Evolutionary conservation across 805 yeast genomes (phyloP).

Genomic region (Nakazawaea wickerhamii): DNA sequence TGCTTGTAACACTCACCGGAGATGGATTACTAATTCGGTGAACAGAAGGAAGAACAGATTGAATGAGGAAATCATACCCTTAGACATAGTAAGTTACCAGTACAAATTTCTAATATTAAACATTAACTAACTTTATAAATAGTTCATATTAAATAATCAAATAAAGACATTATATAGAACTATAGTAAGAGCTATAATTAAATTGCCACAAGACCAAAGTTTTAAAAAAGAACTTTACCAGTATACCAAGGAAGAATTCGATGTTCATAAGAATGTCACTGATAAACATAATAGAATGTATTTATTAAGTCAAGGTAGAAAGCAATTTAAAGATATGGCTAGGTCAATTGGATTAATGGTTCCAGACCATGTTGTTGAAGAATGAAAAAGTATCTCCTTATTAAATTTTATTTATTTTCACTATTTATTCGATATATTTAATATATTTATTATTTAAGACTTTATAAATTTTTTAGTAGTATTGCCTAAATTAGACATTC

Average conservation of each 20-base stretch:
- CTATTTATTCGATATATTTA: background rate
- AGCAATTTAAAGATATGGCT: conserved; percentile 25
- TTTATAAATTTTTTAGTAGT: too few relatives aligned
- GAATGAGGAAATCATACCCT: background rate
- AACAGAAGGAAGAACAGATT: background rate
- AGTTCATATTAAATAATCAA: conserved; percentile 26
- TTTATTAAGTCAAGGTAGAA: conserved; percentile 26
- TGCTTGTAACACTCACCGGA: background rate
- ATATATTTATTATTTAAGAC: too few relatives aligned
- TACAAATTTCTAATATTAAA: background rate
- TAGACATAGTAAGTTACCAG: background rate
- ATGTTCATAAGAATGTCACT: conserved; percentile 17
- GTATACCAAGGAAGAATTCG: conserved; percentile 29
- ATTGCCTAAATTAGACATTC: too few relatives aligned
- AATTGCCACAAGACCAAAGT: conserved; percentile 21
- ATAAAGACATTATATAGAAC: conserved; percentile 26
- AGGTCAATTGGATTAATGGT: conserved; percentile 7
- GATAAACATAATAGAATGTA: conserved; percentile 24
- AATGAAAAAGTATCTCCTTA: background rate
- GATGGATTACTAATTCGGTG: background rate
- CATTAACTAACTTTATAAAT: background rate
- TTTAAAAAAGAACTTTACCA: conserved; percentile 20
- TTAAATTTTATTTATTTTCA: background rate
- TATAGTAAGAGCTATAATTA: conserved; percentile 23
- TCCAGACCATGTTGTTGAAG: conserved; percentile 1